Percentiles rank a stretch among this genome's conserved stretches.
Evolutionary conservation across 805 yeast species (phyloP).

Genomic region (Ogataea sp.): DNA sequence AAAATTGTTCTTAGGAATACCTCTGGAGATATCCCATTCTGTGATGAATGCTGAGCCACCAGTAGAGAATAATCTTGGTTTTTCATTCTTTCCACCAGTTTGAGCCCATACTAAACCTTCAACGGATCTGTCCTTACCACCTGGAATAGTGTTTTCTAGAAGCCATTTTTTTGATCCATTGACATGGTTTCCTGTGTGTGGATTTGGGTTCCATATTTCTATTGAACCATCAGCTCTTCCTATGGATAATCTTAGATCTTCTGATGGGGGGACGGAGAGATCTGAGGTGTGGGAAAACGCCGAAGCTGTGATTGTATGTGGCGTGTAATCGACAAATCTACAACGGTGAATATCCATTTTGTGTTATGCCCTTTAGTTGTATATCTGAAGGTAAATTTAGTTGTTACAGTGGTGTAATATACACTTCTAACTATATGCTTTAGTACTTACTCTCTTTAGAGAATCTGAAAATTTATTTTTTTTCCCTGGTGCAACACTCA

Average conservation of each 20-base stretch:
- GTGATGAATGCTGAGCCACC: slow-evolving; percentile 90
- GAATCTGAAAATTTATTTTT: too few relatives aligned
- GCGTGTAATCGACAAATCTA: slow-evolving; percentile 81
- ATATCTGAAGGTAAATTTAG: too few relatives aligned
- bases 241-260: slow-evolving; percentile 70
- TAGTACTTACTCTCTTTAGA: too few relatives aligned
- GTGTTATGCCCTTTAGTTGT: too few relatives aligned
- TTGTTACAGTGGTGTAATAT: too few relatives aligned
- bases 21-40: slow-evolving; percentile 82
- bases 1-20: slow-evolving; percentile 63
- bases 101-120: slow-evolving; percentile 85
- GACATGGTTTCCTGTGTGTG: neutral
- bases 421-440: too few relatives aligned
- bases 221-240: slow-evolving; percentile 93
- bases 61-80: slow-evolving; percentile 74
- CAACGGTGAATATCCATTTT: slow-evolving; percentile 79
- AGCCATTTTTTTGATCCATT: slow-evolving; percentile 51
- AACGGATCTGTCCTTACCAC: slow-evolving; percentile 76
- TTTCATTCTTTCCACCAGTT: slow-evolving; percentile 9
- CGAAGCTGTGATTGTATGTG: slow-evolving; percentile 75
- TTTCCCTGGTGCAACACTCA: too few relatives aligned
- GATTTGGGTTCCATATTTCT: slow-evolving; percentile 84
- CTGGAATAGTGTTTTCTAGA: slow-evolving; percentile 65
- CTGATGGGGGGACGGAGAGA: slow-evolving; percentile 34
- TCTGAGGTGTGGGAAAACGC: slow-evolving; percentile 58